Evolutionary conservation across 345 rosid genomes (phyloP), one percentile per base, ranked within the genome.

Genomic region (Citrus medica): DNA sequence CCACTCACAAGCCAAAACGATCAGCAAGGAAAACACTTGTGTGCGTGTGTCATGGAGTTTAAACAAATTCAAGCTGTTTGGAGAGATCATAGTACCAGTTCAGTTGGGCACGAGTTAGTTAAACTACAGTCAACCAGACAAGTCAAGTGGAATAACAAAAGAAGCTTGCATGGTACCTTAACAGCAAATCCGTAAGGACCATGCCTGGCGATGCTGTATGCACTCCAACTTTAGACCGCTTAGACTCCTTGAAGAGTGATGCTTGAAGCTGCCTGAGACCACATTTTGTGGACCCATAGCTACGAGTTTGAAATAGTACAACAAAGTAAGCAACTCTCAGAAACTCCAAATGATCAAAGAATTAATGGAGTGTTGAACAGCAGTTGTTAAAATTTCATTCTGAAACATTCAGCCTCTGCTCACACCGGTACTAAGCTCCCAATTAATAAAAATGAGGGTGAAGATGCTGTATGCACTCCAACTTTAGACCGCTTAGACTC

Each of bases 171-270:
- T 40, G 56, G 33, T 85, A 93, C 98, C 99, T 95, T 77, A 92
- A 83, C 74, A 95, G 97, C 74, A 95, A 85, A 40, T 95, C 99
- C 2, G 98, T 95, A 46, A 95, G 93, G 79, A 95, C 99, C 98
- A 95, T 95, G 79, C 99, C 98, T 0, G 98, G 99, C 38, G 99
- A 95, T 72, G 99, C 98, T 3, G 95, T 95, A 80, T 95, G 99
- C 35, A 93, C 80, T 32, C 98, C 98, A 4, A 95, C 96, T 69
- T 92, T 92, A n/a, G 94, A 86, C 82, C 89, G 84, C 79, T 87
- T 92, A 79, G 90, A 83, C 87, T 95, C 97, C 87, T 92, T 95
- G 59, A 88, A 70, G 71, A 95, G 88, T 33, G 99, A 95, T 7
- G 93, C 83, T 78, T 95, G 94, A 87, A 95, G 94, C 83, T 93